Evolutionary conservation across 176 grass and related monocot genomes (phyloP), one percentile per base, ranked within the genome.

Genomic region (Zea mays): DNA sequence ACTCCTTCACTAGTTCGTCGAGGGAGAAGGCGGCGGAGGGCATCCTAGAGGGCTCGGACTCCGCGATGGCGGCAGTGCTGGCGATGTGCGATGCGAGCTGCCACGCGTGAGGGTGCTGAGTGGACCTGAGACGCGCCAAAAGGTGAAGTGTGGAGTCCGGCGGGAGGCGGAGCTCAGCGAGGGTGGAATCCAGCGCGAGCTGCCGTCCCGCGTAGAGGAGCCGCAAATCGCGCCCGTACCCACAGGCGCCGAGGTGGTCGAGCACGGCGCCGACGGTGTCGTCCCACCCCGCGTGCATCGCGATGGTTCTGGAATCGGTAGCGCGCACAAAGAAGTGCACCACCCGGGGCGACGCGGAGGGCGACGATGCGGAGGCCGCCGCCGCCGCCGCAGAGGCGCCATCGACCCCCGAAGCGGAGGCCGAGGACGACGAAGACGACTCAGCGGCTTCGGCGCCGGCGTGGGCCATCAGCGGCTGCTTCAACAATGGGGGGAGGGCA

Each of bases 271-370:
- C 83, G 20, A 99, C 75, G 13, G 92, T 89, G 39, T 96, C 96
- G 12, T 86, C 82, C 5, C 57, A 41, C 44, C 36, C 35, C 3
- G 88, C 92, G 62, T 93, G 92, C 70, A 99, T 83, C 68, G 89
- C 86, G 63, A 95, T 79, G 74, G 90, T 99, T 65, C 70, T 84
- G n/a, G 90, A 89, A 14, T 85, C 87, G 10, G 86, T 88, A 47
- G 86, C 80, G 40, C 96, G 92, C 10, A 99, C 90, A 67, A 99
- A 99, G 90, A 99, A 99, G 48, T 99, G 90, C 35, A 85, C 10
- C 35, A 52, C 57, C 65, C 71, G 79, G 48, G 79, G 72, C 66
- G 54, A 63, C 27, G 73, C 51, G 59, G 64, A 49, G 52, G 65
- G 9, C 16, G 48, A 38, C 4, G 38, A 8, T 54, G 54, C 44